phyloP scores from a whole-genome alignment of 176 grass and related monocot species.

The Hordeum marinum region DNA sequence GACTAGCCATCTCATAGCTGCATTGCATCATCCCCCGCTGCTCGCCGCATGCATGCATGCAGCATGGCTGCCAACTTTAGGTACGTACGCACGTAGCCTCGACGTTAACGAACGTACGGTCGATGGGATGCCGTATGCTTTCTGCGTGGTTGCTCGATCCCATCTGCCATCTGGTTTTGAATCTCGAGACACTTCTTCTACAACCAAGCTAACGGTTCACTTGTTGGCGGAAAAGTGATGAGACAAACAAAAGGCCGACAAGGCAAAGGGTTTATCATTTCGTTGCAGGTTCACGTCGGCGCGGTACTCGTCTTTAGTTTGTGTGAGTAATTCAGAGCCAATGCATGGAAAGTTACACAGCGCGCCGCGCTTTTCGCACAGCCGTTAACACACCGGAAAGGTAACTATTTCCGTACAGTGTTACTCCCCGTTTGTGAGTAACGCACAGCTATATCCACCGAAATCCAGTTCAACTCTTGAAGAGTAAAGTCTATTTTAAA shows the following conservation, averaged over 20 bases:
- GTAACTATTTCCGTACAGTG: not conserved
- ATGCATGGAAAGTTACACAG: not conserved
- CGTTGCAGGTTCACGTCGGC: conserved; percentile 22
- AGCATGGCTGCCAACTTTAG: not conserved
- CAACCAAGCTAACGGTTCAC: not conserved
- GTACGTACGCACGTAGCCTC: not conserved
- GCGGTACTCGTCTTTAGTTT: conserved; percentile 15
- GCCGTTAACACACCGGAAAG: not conserved
- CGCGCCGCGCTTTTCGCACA: not conserved
- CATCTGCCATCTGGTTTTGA: not conserved
- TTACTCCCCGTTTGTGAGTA: no score
- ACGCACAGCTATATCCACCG: no score
- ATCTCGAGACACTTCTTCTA: not conserved
- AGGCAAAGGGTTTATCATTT: conserved; percentile 4
- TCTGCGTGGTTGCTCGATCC: not conserved
- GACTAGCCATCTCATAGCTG: not conserved
- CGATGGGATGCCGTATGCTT: not conserved
- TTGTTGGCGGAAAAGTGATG: not conserved
- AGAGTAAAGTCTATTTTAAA: no score
- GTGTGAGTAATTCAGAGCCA: conserved; percentile 35
- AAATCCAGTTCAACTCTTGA: no score
- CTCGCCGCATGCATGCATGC: not conserved
- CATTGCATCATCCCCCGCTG: not conserved
- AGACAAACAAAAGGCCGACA: conserved; percentile 33
- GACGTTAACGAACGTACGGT: not conserved